Conservation (phyloP, 2,329 filamentous ascomycete genomes). For the Truncatella angustata region DNA sequence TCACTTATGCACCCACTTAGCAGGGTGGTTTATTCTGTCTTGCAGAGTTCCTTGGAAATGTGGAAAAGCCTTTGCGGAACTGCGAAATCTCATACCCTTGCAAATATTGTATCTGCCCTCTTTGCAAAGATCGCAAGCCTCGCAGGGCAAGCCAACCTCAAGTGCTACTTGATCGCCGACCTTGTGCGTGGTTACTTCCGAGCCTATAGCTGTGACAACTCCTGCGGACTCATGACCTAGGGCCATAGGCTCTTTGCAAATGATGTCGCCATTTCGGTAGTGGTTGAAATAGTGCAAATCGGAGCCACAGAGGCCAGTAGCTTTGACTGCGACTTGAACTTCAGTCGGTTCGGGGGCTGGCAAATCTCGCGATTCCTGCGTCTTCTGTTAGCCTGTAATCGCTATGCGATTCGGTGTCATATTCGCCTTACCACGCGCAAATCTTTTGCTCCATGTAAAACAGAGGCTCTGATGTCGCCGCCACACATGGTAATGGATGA, state of each 20-base stretch:
- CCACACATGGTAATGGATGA: slow-evolving; percentile 15
- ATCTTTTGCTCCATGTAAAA: slow-evolving; percentile 52
- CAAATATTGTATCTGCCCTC: slow-evolving; percentile 63
- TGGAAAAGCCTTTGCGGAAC: slow-evolving; percentile 55
- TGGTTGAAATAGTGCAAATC: slow-evolving; percentile 65
- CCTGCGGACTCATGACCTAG: slow-evolving; percentile 70
- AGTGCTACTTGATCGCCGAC: slow-evolving; percentile 69
- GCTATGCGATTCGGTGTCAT: neutral
- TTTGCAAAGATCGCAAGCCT: slow-evolving; percentile 46
- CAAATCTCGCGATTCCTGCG: slow-evolving; percentile 54
- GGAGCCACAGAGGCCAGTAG: slow-evolving; percentile 66
- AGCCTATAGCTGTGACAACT: slow-evolving; percentile 58
- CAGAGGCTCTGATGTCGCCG: slow-evolving; percentile 45
- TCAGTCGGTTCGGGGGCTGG: slow-evolving; percentile 53
- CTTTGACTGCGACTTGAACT: slow-evolving; percentile 59
- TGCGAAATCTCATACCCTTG: slow-evolving; percentile 53
- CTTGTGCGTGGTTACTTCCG: slow-evolving; percentile 53
- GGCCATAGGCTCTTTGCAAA: slow-evolving; percentile 48
- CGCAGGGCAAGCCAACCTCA: slow-evolving; percentile 55
- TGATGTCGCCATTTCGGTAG: slow-evolving; percentile 61
- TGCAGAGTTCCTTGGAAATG: slow-evolving; percentile 60
- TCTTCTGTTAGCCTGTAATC: neutral
- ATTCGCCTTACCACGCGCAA: slow-evolving; percentile 43
- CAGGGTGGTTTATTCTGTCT: slow-evolving; percentile 54
- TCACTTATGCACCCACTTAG: slow-evolving; percentile 54